Conservation (phyloP, 148 eudicot species). For the Euryodendron excelsum region DNA sequence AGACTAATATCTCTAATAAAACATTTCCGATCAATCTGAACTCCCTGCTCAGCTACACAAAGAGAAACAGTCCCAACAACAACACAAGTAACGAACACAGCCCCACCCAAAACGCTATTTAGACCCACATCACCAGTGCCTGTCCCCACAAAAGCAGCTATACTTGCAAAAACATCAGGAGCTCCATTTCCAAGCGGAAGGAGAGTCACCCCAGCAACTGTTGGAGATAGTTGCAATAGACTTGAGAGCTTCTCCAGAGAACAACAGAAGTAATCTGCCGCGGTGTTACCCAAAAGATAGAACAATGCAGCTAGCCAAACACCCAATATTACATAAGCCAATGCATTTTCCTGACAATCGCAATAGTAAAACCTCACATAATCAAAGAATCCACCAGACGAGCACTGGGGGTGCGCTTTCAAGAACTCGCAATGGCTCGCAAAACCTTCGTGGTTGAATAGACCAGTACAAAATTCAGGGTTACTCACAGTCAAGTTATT, state of each 20-base stretch:
- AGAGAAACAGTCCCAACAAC: slow-evolving; percentile 83
- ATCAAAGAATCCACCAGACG: slow-evolving; percentile 66
- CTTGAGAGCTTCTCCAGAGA: slow-evolving; percentile 79
- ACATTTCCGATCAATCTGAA: slow-evolving; percentile 75
- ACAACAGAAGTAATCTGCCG: slow-evolving; percentile 94
- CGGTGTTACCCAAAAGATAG: slow-evolving; percentile 91
- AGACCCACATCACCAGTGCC: slow-evolving; percentile 86
- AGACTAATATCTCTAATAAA: slow-evolving; percentile 79
- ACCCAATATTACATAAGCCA: slow-evolving; percentile 58
- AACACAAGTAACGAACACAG: slow-evolving; percentile 80
- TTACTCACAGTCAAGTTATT: slow-evolving; percentile 23
- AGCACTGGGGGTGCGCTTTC: slow-evolving; percentile 70
- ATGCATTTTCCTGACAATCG: slow-evolving; percentile 46
- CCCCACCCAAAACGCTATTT: slow-evolving; percentile 93
- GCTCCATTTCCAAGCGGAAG: slow-evolving; percentile 98
- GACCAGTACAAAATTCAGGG: slow-evolving; percentile 51
- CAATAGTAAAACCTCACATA: slow-evolving; percentile 80
- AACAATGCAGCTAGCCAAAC: slow-evolving; percentile 85
- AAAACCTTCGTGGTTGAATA: slow-evolving; percentile 51
- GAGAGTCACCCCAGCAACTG: slow-evolving; percentile 90
- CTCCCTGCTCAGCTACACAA: slow-evolving; percentile 56
- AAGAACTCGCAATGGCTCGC: slow-evolving; percentile 64
- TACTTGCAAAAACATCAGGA: slow-evolving; percentile 96
- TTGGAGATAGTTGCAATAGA: slow-evolving; percentile 73
- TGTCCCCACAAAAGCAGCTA: slow-evolving; percentile 84